These are phyloP conservation scores for Russula vinacea DNA, from an alignment of 768 basidiomycete species.

Conservation along the genomic window DNA sequence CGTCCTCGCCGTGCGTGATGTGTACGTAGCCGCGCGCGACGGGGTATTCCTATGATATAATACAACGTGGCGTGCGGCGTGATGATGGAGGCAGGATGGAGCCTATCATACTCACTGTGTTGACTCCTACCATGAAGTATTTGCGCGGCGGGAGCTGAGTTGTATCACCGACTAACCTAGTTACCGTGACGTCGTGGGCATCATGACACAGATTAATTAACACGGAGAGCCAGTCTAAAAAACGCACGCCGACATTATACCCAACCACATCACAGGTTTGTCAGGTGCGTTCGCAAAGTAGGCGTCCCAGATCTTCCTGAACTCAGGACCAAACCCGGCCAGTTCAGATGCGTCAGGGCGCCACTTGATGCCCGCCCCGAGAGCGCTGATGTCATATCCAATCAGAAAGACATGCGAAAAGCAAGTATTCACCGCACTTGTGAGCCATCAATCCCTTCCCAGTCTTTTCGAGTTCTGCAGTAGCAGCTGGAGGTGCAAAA, in stretches of 20 bases:
- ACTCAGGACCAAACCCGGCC: constrained; percentile 32
- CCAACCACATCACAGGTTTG: constrained; percentile 31
- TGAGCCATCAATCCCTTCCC: constrained; percentile 52
- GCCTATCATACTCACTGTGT: constrained; percentile 6
- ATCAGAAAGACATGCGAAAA: background rate
- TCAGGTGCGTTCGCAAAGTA: constrained; percentile 32
- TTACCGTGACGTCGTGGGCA: background rate
- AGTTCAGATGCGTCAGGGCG: constrained; percentile 32
- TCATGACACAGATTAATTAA: background rate
- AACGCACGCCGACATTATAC: constrained; percentile 26
- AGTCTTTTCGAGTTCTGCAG: constrained; percentile 36
- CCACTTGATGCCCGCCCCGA: constrained; percentile 32
- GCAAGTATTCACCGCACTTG: constrained; percentile 45
- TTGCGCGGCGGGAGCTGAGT: constrained; percentile 26
- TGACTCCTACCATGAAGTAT: constrained; percentile 27
- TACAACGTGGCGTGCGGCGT: no score
- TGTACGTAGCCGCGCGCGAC: constrained; percentile 32
- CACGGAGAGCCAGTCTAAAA: no score
- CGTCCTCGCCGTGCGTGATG: constrained; percentile 30
- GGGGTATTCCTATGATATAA: constrained; percentile 26
- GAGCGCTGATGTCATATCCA: background rate
- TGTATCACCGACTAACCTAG: constrained; percentile 2
- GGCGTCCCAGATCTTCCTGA: constrained; percentile 32
- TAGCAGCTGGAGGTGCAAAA: constrained; percentile 34
- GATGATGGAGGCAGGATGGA: background rate